Conservation (phyloP, 2,329 filamentous ascomycete genomes). For the Cryphonectria japonica region DNA sequence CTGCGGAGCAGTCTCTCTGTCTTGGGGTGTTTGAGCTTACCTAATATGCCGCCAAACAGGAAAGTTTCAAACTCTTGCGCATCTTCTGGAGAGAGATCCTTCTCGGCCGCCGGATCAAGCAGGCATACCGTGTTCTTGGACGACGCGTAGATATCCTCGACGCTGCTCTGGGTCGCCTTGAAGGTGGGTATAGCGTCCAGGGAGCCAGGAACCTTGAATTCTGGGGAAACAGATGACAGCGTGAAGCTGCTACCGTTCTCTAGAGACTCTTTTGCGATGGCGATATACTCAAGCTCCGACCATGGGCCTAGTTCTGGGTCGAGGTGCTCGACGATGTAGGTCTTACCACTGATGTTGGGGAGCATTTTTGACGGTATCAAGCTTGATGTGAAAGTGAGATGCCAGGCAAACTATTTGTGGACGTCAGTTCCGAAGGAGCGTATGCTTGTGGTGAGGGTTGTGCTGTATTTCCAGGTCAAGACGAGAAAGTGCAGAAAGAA, state of each 20-base stretch:
- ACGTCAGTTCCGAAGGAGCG: not conserved
- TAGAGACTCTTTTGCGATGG: conserved; percentile 82
- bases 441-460: not conserved
- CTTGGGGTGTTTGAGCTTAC: conserved; percentile 51
- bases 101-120: conserved; percentile 80
- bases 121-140: conserved; percentile 81
- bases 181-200: conserved; percentile 64
- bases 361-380: conserved; percentile 12
- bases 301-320: conserved; percentile 92
- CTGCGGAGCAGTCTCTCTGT: not conserved
- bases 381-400: not conserved
- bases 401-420: not conserved
- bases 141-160: conserved; percentile 79
- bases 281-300: conserved; percentile 90
- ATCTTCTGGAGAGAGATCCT: conserved; percentile 84
- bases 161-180: conserved; percentile 72
- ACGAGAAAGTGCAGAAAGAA: not conserved
- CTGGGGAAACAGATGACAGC: conserved; percentile 76
- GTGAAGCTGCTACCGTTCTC: conserved; percentile 71
- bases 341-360: conserved; percentile 59
- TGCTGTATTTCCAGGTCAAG: not conserved
- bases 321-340: conserved; percentile 94
- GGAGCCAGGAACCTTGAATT: conserved; percentile 66
- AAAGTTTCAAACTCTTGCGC: conserved; percentile 85
- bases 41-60: conserved; percentile 93